Percentiles rank a stretch among this genome's conserved stretches.
Conservation (phyloP, 108 stramenopile genomes). For the Fistulifera pelliculosa region DNA sequence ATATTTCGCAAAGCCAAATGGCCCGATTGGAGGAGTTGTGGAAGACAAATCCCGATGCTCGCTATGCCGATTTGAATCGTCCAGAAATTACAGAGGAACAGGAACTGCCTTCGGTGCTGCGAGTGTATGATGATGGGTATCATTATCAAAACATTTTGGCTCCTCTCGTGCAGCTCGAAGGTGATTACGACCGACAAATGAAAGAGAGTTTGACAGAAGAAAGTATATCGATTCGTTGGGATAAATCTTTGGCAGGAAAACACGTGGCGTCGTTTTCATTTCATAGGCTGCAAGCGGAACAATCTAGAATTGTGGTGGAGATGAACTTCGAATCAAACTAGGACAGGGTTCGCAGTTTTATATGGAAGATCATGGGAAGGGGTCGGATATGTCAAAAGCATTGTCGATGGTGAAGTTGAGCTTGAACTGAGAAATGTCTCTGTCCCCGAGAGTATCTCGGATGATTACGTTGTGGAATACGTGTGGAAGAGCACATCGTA, state of each 20-base stretch:
- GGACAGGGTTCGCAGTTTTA: conserved; percentile 69
- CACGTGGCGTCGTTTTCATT: conserved; percentile 81
- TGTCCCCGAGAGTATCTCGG: conserved; percentile 78
- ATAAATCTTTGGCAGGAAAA: conserved; percentile 80
- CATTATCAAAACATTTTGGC: conserved; percentile 97
- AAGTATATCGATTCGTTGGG: conserved; percentile 85
- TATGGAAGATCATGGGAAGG: conserved; percentile 87
- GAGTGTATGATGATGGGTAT: conserved; percentile 94
- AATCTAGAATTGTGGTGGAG: conserved; percentile 82
- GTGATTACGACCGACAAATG: conserved; percentile 94
- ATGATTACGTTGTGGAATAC: conserved; percentile 91
- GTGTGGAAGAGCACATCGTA: conserved; percentile 96
- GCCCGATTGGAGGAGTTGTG: conserved; percentile 91
- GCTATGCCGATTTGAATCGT: conserved; percentile 82
- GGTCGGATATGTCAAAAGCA: conserved; percentile 82
- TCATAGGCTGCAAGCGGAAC: conserved; percentile 57
- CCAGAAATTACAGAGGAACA: conserved; percentile 80
- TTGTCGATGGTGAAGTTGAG: conserved; percentile 88
- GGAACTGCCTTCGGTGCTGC: conserved; percentile 74
- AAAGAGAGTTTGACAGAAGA: conserved; percentile 90
- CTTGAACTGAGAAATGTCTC: conserved; percentile 61
- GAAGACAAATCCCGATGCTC: conserved; percentile 82
- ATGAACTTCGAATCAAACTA: conserved; percentile 87
- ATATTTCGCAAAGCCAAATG: conserved; percentile 86
- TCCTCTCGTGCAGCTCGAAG: conserved; percentile 96